Percentiles rank a stretch among this genome's conserved stretches.
Evolutionary conservation across 805 yeast genomes (phyloP).

Genomic region (Candida michaelii): DNA sequence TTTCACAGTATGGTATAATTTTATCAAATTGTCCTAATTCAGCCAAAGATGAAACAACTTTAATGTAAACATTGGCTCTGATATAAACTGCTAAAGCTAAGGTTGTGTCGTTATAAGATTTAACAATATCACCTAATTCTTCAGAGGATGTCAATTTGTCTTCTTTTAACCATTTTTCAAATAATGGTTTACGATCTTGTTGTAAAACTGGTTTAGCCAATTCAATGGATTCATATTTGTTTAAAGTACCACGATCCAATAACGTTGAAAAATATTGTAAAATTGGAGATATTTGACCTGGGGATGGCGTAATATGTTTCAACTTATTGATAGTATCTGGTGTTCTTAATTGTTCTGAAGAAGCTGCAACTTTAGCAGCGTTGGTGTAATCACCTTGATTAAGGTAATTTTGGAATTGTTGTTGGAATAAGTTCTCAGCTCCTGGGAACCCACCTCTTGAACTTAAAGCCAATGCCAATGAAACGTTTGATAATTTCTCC

Average conservation of each 20-base stretch:
- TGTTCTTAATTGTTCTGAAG: conserved; percentile 89
- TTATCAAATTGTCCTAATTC: conserved; percentile 96
- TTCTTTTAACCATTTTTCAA: conserved; percentile 96
- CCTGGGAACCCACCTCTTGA: conserved; percentile 97
- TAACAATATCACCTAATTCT: conserved; percentile 94
- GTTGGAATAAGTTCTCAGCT: conserved; percentile 87
- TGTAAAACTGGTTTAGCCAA: conserved; percentile 93
- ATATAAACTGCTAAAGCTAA: conserved; percentile 89
- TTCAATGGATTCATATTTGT: conserved; percentile 91
- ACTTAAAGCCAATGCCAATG: conserved; percentile 83
- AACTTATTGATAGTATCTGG: conserved; percentile 91
- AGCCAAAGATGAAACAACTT: conserved; percentile 89
- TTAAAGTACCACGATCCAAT: conserved; percentile 88
- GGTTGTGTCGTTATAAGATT: conserved; percentile 74
- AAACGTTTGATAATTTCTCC: conserved; percentile 80
- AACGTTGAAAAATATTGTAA: conserved; percentile 88
- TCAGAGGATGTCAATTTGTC: conserved; percentile 94
- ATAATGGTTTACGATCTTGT: conserved; percentile 88
- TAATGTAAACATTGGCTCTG: conserved; percentile 77
- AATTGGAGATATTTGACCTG: conserved; percentile 93
- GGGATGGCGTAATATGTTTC: conserved; percentile 85
- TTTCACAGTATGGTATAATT: conserved; percentile 89
- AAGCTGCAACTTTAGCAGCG: conserved; percentile 97
- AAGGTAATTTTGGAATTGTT: conserved; percentile 85
- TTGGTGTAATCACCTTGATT: conserved; percentile 82